phyloP scores from a whole-genome alignment of 2,329 filamentous ascomycete genomes.

The Pseudovirgaria hyperparasitica region DNA sequence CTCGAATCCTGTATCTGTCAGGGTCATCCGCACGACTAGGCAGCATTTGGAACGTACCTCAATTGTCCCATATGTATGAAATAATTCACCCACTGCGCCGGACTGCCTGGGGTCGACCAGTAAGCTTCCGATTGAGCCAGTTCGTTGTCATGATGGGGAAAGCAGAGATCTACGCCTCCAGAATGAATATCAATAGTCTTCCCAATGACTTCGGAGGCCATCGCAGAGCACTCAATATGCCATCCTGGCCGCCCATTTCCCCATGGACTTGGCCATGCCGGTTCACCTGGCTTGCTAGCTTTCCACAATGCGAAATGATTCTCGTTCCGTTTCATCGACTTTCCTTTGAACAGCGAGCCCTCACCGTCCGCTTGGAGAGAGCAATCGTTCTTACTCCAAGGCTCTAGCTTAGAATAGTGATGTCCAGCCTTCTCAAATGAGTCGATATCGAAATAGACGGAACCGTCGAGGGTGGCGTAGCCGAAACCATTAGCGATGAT shows the following conservation, averaged over 20 bases:
- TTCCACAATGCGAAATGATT: slow-evolving; percentile 95
- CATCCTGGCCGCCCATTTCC: slow-evolving; percentile 80
- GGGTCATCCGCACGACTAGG: too few species aligned
- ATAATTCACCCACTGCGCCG: slow-evolving; percentile 78
- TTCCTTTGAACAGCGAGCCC: slow-evolving; percentile 50
- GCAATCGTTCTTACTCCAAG: background rate
- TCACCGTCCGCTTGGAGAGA: background rate
- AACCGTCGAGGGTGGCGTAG: slow-evolving; percentile 47
- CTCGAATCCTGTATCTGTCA: too few species aligned
- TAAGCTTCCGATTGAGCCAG: slow-evolving; percentile 84
- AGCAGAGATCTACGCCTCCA: slow-evolving; percentile 80
- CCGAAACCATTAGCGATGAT: slow-evolving; percentile 74
- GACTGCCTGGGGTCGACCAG: slow-evolving; percentile 37
- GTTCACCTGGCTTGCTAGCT: slow-evolving; percentile 80
- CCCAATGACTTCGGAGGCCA: slow-evolving; percentile 84
- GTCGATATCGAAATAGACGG: background rate
- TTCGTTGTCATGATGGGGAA: slow-evolving; percentile 72
- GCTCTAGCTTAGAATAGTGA: background rate
- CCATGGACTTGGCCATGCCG: slow-evolving; percentile 81
- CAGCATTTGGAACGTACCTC: too few species aligned
- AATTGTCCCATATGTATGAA: slow-evolving; percentile 94
- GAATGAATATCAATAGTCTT: slow-evolving; percentile 84
- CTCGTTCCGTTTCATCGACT: slow-evolving; percentile 56
- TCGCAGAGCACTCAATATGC: slow-evolving; percentile 95
- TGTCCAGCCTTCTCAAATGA: background rate